These are phyloP conservation scores for Suillus luteus DNA, from an alignment of 768 basidiomycete species.

Conservation along the genomic window DNA sequence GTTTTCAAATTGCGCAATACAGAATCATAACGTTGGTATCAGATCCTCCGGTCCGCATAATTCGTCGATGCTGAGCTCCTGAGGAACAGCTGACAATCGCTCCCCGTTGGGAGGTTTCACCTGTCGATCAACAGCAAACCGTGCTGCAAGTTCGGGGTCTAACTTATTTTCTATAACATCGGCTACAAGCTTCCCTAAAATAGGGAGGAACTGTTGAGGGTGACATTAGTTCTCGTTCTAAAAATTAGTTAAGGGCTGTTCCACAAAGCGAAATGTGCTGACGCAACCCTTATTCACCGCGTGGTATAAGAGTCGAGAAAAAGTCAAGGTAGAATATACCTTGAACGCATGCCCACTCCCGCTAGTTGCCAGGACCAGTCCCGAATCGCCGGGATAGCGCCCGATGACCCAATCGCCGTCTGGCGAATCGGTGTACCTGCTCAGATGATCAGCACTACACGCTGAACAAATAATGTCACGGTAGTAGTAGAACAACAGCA, in stretches of 20 bases:
- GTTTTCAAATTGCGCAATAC: not conserved
- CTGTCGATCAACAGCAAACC: constrained; percentile 65
- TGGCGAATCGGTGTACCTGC: constrained; percentile 87
- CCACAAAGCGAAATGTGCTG: not conserved
- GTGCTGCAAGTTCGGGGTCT: constrained; percentile 47
- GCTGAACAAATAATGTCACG: not conserved
- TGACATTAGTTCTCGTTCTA: not conserved
- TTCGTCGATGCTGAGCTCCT: constrained; percentile 47
- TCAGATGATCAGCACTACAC: not conserved
- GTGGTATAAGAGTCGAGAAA: not conserved
- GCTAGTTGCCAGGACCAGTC: constrained; percentile 79
- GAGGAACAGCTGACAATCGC: constrained; percentile 19
- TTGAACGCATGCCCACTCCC: constrained; percentile 91
- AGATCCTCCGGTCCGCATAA: constrained; percentile 55
- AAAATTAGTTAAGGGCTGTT: not conserved
- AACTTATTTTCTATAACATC: constrained; percentile 70
- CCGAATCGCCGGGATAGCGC: constrained; percentile 55
- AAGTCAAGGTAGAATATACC: constrained; percentile 38
- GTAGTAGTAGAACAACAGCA: not conserved
- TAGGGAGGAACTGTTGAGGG: constrained; percentile 76
- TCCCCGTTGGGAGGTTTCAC: constrained; percentile 21
- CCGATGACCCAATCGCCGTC: constrained; percentile 92
- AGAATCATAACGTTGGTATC: constrained; percentile 4
- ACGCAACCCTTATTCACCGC: not conserved
- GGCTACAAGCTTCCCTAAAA: constrained; percentile 75